phyloP scores from a whole-genome alignment of 2,329 filamentous ascomycete species.

The Penicillium fuscoglaucum region DNA sequence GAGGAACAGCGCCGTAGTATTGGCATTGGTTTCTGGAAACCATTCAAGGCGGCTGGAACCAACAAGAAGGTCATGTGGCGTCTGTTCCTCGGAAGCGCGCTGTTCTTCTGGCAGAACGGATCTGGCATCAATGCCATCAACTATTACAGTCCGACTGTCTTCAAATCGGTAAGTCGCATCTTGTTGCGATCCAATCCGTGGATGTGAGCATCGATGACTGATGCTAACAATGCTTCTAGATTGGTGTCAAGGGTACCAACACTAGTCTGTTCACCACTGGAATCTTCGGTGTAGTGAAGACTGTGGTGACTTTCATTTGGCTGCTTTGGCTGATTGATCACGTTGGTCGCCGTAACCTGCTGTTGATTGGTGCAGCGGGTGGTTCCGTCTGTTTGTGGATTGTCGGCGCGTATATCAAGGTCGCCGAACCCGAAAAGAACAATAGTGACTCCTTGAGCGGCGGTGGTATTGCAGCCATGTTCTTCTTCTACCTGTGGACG shows the following conservation, averaged over 20 bases:
- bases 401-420: constrained; percentile 40
- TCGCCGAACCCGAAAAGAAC: constrained; percentile 32
- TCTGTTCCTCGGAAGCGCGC: constrained; percentile 69
- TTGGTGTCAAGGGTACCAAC: constrained; percentile 62
- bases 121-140: constrained; percentile 77
- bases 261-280: constrained; percentile 67
- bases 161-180: constrained; percentile 45
- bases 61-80: constrained; percentile 65
- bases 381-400: constrained; percentile 52
- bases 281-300: constrained; percentile 76
- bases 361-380: constrained; percentile 64
- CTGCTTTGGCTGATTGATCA: constrained; percentile 68
- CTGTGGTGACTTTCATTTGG: constrained; percentile 66
- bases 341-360: constrained; percentile 61
- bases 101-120: constrained; percentile 80
- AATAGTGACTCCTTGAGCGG: constrained; percentile 26
- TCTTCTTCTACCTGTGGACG: constrained; percentile 75
- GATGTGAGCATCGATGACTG: neutral
- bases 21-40: constrained; percentile 73
- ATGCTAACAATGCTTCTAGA: constrained; percentile 26
- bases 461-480: constrained; percentile 49
- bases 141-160: constrained; percentile 71
- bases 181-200: no score
- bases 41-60: constrained; percentile 59
- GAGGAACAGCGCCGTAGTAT: constrained; percentile 64